A percentile compares a stretch with the other conserved stretches of the same genome.
phyloP scores from a whole-genome alignment of 2,329 filamentous ascomycete species.

The Hypoxylon sp. region DNA sequence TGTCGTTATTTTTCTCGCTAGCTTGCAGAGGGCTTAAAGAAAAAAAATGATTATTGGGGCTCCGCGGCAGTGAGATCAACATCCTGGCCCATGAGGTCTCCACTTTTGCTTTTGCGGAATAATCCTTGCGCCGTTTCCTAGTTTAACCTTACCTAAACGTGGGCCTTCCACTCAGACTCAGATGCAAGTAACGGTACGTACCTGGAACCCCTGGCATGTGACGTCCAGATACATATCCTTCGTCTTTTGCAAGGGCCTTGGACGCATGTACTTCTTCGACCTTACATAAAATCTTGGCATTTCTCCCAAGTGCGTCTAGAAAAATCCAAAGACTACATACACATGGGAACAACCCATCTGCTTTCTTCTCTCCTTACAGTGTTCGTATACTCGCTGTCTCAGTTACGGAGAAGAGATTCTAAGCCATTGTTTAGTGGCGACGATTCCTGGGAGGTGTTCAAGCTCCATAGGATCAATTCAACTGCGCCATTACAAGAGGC shows the following conservation, averaged over 20 bases:
- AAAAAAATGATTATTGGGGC: conserved; percentile 37
- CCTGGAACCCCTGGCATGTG: conserved; percentile 13
- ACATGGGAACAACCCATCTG: not conserved
- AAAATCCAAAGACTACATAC: not conserved
- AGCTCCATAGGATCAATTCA: conserved; percentile 8
- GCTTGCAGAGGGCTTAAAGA: conserved; percentile 29
- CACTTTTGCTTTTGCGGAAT: conserved; percentile 27
- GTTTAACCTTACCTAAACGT: conserved; percentile 2
- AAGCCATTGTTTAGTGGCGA: not conserved
- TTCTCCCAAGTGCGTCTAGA: conserved; percentile 4
- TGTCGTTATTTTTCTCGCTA: conserved; percentile 27
- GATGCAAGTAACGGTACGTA: conserved; percentile 2
- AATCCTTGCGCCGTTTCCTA: conserved; percentile 30
- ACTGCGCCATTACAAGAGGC: conserved; percentile 22
- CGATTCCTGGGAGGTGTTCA: not conserved
- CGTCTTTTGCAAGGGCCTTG: not conserved
- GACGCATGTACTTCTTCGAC: conserved; percentile 8
- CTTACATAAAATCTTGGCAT: conserved; percentile 25
- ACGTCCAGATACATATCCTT: conserved; percentile 5
- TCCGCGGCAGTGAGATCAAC: conserved; percentile 37
- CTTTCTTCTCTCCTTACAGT: conserved; percentile 5
- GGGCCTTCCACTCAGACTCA: not conserved
- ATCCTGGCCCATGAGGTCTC: conserved; percentile 28
- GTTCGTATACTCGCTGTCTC: not conserved
- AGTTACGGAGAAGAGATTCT: conserved; percentile 2